These are phyloP conservation scores for Bathelium albidoporum DNA, from an alignment of 495 filamentous ascomycete genomes.

Conservation along the genomic window DNA sequence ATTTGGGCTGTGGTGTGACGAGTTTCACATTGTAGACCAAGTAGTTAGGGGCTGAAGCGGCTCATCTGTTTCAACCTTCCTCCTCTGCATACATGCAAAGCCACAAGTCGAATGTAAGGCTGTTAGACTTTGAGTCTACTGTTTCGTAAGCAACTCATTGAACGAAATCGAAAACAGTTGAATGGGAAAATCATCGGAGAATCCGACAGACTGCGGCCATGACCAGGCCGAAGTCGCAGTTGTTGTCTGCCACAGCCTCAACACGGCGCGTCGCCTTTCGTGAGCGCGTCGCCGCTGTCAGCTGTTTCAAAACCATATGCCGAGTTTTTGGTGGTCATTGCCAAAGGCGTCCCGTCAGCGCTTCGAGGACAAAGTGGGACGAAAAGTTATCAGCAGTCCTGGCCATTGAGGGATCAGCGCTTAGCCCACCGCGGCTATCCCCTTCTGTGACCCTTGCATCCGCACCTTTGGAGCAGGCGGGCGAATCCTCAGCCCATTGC, in stretches of 20 bases:
- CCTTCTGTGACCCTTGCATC: neutral
- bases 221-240: neutral
- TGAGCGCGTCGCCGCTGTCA: neutral
- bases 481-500: neutral
- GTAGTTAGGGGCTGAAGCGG: neutral
- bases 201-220: neutral
- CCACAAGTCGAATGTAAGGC: neutral
- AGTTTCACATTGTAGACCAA: neutral
- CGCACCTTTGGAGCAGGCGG: neutral
- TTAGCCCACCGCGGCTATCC: neutral
- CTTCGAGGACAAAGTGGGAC: neutral
- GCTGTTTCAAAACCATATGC: neutral
- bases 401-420: neutral
- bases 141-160: neutral
- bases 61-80: neutral
- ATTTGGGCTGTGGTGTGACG: neutral
- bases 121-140: neutral
- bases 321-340: neutral
- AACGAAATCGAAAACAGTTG: neutral
- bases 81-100: neutral
- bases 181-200: neutral
- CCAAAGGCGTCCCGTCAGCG: neutral
- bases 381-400: neutral
- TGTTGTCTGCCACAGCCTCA: neutral
- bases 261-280: neutral